Base-by-base conservation (phyloP, 1,284 basidiomycete genomes). In the Erythrobasidium hasegawianum region DNA sequence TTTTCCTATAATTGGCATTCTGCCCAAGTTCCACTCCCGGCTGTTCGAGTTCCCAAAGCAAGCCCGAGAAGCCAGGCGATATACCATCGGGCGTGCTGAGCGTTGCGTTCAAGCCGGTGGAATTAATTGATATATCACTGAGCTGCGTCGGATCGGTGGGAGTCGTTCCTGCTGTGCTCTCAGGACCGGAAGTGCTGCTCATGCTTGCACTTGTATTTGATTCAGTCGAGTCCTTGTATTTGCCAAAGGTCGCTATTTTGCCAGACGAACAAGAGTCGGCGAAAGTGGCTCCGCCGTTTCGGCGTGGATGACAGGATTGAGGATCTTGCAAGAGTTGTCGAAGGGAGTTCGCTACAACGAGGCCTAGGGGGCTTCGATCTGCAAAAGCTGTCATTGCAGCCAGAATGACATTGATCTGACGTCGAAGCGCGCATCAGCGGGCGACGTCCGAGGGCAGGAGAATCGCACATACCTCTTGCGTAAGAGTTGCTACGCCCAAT, bases 381-480 rank as follows among this genome's bases (percentile, higher is more conserved):
- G 65, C 64, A 58, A 68, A 9, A 1, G 60, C 66, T 4, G 56
- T 58, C 33, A 73, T 59, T 1, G 69, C 71, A n/a, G 61, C 50
- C 16, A 73, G 27, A 50, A 73, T 69, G 2, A 69, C 68, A 18
- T 66, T 43, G 24, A 73, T 66, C 52, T 71, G 60, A 26, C n/a
- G 22, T 52, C 1, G 41, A 50, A 0, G 24, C 9, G 13, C 22
- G 22, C 14, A 27, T 55, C 53, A 53, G 43, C 13, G 14, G 33
- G 22, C 43, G 59, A 29, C 2, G 13, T 18, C 59, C 58, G 11
- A 29, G 1, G 64, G 61, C 2, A 50, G 20, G 9, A 16, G 8
- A n/a, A 20, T 22, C 22, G 20, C 20, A 33, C 61, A 39, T 60
- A 55, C 49, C 57, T 58, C 64, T 47, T 60, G 64, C 49, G 41